These are phyloP conservation scores for Heliamphora exappendiculata DNA, from an alignment of 148 eudicot species.

Conservation along the genomic window DNA sequence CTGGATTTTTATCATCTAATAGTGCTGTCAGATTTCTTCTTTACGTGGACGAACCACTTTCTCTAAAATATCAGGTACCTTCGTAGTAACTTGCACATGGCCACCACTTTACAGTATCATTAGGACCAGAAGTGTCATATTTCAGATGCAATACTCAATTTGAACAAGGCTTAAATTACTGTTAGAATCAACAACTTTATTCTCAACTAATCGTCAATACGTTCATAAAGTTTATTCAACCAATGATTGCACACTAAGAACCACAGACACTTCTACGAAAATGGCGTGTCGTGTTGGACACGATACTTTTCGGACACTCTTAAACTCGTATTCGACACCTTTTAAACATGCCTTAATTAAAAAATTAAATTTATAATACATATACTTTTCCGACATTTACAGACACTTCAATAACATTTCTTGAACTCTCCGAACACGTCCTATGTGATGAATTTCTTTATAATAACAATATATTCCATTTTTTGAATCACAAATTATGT, in stretches of 20 bases:
- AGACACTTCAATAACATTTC: too few relatives aligned
- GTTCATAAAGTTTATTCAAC: background rate
- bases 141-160: background rate
- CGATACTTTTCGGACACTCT: too few relatives aligned
- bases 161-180: background rate
- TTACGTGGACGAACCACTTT: background rate
- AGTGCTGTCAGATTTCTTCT: background rate
- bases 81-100: background rate
- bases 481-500: too few relatives aligned
- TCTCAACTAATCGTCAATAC: background rate
- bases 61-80: background rate
- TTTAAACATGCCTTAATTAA: too few relatives aligned
- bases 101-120: background rate
- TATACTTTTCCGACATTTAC: too few relatives aligned
- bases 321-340: too few relatives aligned
- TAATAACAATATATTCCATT: too few relatives aligned
- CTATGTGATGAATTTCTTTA: too few relatives aligned
- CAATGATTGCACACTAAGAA: background rate
- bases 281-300: too few relatives aligned
- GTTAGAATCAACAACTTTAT: background rate
- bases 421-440: too few relatives aligned
- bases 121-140: background rate
- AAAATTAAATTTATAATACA: too few relatives aligned
- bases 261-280: too few relatives aligned
- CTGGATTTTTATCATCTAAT: background rate